These are phyloP conservation scores for Dalbergia cultrata DNA, from an alignment of 306 rosid species.

Conservation along the genomic window DNA sequence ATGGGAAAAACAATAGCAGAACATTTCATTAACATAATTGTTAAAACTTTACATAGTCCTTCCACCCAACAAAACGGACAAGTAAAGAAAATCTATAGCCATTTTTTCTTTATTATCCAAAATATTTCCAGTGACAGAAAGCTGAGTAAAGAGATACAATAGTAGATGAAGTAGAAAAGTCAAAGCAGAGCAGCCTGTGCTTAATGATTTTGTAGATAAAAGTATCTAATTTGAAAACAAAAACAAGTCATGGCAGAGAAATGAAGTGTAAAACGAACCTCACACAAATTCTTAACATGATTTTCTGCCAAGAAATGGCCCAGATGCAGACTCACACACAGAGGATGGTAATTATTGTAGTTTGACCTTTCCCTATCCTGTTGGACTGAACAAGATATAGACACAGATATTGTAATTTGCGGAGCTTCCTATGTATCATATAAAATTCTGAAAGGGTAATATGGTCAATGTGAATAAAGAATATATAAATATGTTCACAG, in stretches of 20 bases:
- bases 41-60: not conserved
- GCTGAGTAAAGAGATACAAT: constrained; percentile 1
- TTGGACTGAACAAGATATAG: not conserved
- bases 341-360: not conserved
- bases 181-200: constrained; percentile 17
- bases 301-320: constrained; percentile 39
- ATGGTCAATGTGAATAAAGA: constrained; percentile 31
- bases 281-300: constrained; percentile 49
- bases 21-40: not conserved
- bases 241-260: constrained; percentile 15
- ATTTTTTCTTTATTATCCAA: constrained; percentile 24
- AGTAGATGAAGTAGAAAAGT: constrained; percentile 15
- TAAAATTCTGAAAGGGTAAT: constrained; percentile 28
- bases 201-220: not conserved
- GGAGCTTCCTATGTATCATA: constrained; percentile 1
- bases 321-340: not conserved
- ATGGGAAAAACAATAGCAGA: not conserved
- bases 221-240: not conserved
- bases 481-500: not conserved
- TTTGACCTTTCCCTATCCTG: constrained; percentile 25
- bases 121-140: constrained; percentile 5
- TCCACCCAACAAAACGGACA: constrained; percentile 11
- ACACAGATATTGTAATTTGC: not conserved
- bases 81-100: not conserved
- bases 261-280: constrained; percentile 49